Percentiles rank a stretch among this genome's conserved stretches.
Evolutionary conservation across 345 rosid genomes (phyloP).

Genomic region (Trapa bicornis): DNA sequence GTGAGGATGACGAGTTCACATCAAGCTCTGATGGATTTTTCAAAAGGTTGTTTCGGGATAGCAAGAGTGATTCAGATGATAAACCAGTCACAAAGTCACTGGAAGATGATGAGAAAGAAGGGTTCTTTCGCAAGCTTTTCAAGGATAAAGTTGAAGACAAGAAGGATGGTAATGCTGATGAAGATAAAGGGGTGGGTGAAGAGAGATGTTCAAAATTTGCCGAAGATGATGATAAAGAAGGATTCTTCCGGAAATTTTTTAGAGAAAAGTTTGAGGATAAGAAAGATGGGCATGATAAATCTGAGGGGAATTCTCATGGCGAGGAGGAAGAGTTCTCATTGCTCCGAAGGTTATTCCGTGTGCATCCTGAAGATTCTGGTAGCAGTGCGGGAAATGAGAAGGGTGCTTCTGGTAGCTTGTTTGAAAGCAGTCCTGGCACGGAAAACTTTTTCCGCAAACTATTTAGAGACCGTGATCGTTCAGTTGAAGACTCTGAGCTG

Average conservation of each 20-base stretch:
- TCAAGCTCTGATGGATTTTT: conserved; percentile 70
- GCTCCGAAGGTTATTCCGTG: conserved; percentile 73
- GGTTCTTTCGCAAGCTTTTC: conserved; percentile 73
- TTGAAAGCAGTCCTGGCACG: conserved; percentile 90
- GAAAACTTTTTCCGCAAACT: conserved; percentile 94
- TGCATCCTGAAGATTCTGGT: conserved; percentile 85
- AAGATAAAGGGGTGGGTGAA: conserved; percentile 21
- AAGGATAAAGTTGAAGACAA: conserved; percentile 72
- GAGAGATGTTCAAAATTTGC: conserved; percentile 46
- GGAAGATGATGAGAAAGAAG: conserved; percentile 77
- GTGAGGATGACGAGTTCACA: conserved; percentile 55
- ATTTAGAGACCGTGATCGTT: conserved; percentile 88
- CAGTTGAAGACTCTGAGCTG: conserved; percentile 86
- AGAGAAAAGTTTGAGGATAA: conserved; percentile 78
- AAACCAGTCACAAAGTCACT: conserved; percentile 34
- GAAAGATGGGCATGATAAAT: conserved; percentile 57
- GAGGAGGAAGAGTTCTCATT: conserved; percentile 83
- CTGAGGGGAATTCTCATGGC: conserved; percentile 27
- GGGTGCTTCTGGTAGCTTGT: conserved; percentile 37
- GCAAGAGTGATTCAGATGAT: conserved; percentile 44
- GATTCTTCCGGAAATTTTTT: conserved; percentile 71
- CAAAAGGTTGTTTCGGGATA: conserved; percentile 56
- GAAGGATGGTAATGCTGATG: conserved; percentile 53
- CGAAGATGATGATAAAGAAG: conserved; percentile 87
- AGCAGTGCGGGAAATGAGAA: conserved; percentile 37